phyloP scores from a whole-genome alignment of 2,329 filamentous ascomycete genomes.

The Claviceps purpurea region DNA sequence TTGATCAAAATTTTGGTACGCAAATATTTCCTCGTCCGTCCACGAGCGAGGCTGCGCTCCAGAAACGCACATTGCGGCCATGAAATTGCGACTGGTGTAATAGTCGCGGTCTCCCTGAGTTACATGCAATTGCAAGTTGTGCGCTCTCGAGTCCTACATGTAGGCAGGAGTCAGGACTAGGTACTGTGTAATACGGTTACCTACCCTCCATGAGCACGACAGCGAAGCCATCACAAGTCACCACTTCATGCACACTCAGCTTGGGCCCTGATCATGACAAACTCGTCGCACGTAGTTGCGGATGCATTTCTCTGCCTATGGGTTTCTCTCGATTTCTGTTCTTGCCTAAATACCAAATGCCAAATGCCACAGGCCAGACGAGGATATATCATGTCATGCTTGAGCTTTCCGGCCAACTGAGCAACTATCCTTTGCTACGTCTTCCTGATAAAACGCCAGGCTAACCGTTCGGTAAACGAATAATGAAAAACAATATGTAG shows the following conservation, averaged over 20 bases:
- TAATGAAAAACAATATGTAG: background rate
- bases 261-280: no score
- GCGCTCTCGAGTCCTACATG: no score
- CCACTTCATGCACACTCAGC: background rate
- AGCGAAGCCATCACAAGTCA: background rate
- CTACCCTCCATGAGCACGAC: background rate
- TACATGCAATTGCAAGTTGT: no score
- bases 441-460: conserved; percentile 4
- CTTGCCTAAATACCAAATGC: background rate
- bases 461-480: background rate
- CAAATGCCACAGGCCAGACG: background rate
- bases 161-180: no score
- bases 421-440: conserved; percentile 4
- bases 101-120: no score
- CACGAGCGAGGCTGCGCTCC: no score
- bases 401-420: background rate
- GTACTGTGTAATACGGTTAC: no score
- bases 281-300: background rate
- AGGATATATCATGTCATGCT: background rate
- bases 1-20: no score
- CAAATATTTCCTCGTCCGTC: no score
- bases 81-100: no score
- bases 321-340: background rate
- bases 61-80: no score
- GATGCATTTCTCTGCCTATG: background rate